Evolutionary conservation across 2,329 filamentous ascomycete species (phyloP).

Genomic region (Chaetomium sp.): DNA sequence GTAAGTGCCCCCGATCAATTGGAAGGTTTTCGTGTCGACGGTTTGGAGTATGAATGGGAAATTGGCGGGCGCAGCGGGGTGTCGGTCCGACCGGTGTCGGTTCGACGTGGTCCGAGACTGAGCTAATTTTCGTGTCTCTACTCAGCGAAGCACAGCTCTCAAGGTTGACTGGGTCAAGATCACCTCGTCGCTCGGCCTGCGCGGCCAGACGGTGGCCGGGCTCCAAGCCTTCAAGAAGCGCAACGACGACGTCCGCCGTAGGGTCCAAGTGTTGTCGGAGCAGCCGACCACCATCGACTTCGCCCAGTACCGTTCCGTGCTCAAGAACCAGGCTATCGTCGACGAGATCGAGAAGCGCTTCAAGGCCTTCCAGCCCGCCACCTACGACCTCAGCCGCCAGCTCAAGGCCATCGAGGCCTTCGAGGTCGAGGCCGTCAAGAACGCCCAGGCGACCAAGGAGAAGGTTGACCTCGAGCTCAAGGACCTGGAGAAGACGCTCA

Average conservation of each 20-base stretch:
- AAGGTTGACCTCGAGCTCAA: constrained; percentile 92
- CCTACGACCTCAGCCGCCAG: constrained; percentile 89
- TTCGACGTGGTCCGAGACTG: constrained; percentile 21
- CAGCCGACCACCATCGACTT: constrained; percentile 87
- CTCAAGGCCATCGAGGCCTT: constrained; percentile 98
- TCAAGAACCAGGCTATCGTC: constrained; percentile 94
- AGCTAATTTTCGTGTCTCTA: constrained; percentile 47
- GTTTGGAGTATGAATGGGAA: not conserved
- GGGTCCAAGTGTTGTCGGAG: constrained; percentile 77
- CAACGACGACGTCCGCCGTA: constrained; percentile 97
- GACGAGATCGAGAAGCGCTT: constrained; percentile 98
- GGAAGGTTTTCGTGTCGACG: not conserved
- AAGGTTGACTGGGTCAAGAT: constrained; percentile 99
- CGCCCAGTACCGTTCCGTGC: constrained; percentile 76
- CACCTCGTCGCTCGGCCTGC: constrained; percentile 87
- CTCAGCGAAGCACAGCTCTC: constrained; percentile 90
- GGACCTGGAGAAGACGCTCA: constrained; percentile 88
- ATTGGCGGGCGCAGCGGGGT: not conserved
- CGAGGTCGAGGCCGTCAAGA: constrained; percentile 94
- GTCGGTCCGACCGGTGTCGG: not conserved
- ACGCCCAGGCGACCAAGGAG: constrained; percentile 92
- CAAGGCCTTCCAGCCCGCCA: constrained; percentile 80
- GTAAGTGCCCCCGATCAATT: constrained; percentile 44
- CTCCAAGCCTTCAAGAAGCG: constrained; percentile 99
- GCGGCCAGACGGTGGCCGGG: constrained; percentile 84